Evolutionary conservation across 2,329 filamentous ascomycete species (phyloP), one percentile per base, ranked within the genome.

Genomic region (Bisporella sp.): DNA sequence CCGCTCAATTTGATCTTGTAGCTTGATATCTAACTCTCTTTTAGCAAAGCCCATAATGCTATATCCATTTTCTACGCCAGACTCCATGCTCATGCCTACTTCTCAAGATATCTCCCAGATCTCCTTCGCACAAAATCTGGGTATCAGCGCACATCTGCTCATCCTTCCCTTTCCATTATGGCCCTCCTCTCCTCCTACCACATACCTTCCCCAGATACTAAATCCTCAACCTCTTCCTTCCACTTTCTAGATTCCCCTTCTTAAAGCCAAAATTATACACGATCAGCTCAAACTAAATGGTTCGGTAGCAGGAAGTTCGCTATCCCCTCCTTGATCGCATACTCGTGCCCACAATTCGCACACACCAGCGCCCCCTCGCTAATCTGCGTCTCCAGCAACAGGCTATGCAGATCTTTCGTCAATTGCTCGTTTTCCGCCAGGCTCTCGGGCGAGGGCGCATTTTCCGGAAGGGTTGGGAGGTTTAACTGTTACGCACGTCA

Each of bases 281-380:
- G 7, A n/a, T 28, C 40, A 8, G 9, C 52, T 73, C 66, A 79
- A 33, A 91, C 93, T 69, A 99, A 71, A 73, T 99, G 93, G 62
- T 87, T 93, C 9, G 93, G 93, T 59, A 99, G 71, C 65, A 99
- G 71, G 64, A 99, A 99, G 69, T 97, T 97, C 53, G 90, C 89
- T 68, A 97, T 96, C 5, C 93, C 93, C 71, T 99, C 92, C 66
- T 93, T 91, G 56, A 99, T 85, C 52, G 83, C 83, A 69, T 97
- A 99, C 73, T 95, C 89, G 66, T 97, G 92, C 45, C 87, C 89
- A 66, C 93, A 99, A 69, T 87, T 87, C 45, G 81, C 90, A 68
- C 93, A 99, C 5, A 91, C 87, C 57, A 99, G 76, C 70, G 88
- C 92, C 3, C 93, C 93, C 70, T 92, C 87, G 37, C 82, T 78